Base-by-base conservation (phyloP, 225 moss, liverwort and hornwort genomes). In the Marchantia polymorpha region DNA sequence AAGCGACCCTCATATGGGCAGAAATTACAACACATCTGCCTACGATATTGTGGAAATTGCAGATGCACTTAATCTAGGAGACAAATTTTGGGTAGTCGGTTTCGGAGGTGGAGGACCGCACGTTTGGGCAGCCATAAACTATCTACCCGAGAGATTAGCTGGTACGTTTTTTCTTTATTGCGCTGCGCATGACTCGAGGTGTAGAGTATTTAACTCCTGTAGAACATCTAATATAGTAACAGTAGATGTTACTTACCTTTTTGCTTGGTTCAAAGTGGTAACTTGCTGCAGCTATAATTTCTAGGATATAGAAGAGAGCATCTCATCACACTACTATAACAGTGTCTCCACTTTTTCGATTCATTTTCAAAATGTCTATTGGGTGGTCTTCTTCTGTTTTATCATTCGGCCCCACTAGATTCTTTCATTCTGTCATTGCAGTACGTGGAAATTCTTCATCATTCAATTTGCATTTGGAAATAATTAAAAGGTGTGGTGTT, bases 111-210 rank as follows among this genome's bases (percentile, higher is more conserved):
- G 95, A 73, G 95, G 91, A 80, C 89, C 81, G 3, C 90, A 93
- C 69, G 89, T 91, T 23, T 95, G 95, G 95, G 93, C 95, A 72
- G 95, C 95, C n/a, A 88, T 95, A 27, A 91, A 93, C 55, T 93
- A 89, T 78, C 89, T 95, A 79, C 95, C 95, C 50, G 85, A 91
- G 81, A 92, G 95, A 80, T 64, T 95, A 73, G 91, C 92, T 64
- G 95, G 95, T 95, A 88, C 5, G 60, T 17, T 11, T 23, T n/a
- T 20, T 23, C 29, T 23, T 66, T 12, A n/a, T 8, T 29, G 11
- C 10, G 65, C 3, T 66, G 65, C 23, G 10, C n/a, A 66, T 66
- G 0, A 23, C 11, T 12, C 68, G 31, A 29, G 68, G 68, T 69
- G 31, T 17, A 23, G 25, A 23, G 17, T 10, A 66, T 16, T 0